Conservation (phyloP, 192 early-diverging fungal genomes). For the Coemansia sp. region DNA sequence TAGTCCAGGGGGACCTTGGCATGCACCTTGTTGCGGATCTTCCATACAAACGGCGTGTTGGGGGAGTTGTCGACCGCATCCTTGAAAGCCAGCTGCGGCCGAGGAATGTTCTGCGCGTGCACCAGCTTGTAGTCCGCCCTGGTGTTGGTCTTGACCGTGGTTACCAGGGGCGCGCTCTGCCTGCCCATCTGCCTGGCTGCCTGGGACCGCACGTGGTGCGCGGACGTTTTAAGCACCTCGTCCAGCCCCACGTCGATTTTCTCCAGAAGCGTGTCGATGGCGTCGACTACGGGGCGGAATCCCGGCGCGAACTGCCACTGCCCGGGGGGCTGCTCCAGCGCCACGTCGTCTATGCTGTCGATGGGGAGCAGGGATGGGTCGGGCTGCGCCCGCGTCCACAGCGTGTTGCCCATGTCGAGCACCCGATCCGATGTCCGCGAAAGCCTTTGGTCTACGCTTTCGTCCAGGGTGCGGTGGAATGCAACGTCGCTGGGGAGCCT, state of each 20-base stretch:
- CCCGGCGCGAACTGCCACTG: conserved; percentile 66
- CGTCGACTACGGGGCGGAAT: conserved; percentile 66
- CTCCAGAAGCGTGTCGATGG: conserved; percentile 79
- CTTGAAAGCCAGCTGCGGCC: conserved; percentile 86
- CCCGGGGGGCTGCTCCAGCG: conserved; percentile 43
- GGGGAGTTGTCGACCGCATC: conserved; percentile 87
- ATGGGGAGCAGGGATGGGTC: conserved; percentile 8
- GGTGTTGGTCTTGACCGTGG: conserved; percentile 19
- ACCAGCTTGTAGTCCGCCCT: conserved; percentile 57
- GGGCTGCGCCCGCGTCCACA: conserved; percentile 20
- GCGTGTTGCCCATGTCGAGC: conserved; percentile 31
- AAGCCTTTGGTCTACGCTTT: conserved; percentile 51
- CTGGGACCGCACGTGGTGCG: conserved; percentile 20
- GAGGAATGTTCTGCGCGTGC: conserved; percentile 68
- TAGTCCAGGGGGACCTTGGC: conserved; percentile 73
- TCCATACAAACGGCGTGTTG: conserved; percentile 70
- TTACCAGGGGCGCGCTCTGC: conserved; percentile 40
- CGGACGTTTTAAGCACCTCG: conserved; percentile 54
- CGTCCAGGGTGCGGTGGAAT: conserved; percentile 65
- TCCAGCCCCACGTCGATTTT: conserved; percentile 79
- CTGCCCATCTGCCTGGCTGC: conserved; percentile 27
- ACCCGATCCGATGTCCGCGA: conserved; percentile 17
- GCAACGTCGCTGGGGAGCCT: conserved; percentile 59
- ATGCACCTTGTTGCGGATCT: conserved; percentile 79
- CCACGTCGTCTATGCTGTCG: conserved; percentile 36